A percentile compares a stretch with the other conserved stretches of the same genome.
Evolutionary conservation across 306 rosid genomes (phyloP).

Genomic region (Begonia loranthoides): DNA sequence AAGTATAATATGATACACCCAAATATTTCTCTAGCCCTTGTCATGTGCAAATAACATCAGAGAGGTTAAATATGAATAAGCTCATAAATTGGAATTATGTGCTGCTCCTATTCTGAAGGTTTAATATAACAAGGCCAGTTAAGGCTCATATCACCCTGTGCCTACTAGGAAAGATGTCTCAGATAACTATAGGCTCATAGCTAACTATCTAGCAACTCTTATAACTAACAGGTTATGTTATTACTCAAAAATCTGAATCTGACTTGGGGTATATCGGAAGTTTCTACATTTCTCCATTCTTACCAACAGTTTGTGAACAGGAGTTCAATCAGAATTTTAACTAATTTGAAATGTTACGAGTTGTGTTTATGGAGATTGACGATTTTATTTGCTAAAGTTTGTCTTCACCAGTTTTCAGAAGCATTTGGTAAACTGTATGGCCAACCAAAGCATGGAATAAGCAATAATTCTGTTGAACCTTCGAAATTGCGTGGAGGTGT

Average conservation of each 20-base stretch:
- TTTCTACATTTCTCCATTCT: too few relatives aligned
- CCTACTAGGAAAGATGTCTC: too few relatives aligned
- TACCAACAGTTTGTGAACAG: too few relatives aligned
- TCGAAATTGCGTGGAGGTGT: slow-evolving; percentile 53
- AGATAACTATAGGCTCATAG: too few relatives aligned
- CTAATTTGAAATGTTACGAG: background rate
- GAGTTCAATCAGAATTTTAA: too few relatives aligned
- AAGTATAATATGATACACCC: background rate
- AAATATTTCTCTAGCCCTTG: background rate
- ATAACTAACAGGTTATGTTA: too few relatives aligned
- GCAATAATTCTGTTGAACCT: slow-evolving; percentile 52
- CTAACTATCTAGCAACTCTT: too few relatives aligned
- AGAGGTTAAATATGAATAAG: background rate
- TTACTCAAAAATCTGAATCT: too few relatives aligned
- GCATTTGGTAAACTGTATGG: slow-evolving; percentile 89
- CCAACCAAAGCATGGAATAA: slow-evolving; percentile 49
- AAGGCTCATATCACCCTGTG: too few relatives aligned
- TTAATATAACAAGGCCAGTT: too few relatives aligned
- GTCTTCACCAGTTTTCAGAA: slow-evolving; percentile 53
- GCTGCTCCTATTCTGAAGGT: background rate
- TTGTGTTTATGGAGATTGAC: background rate
- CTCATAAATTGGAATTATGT: background rate
- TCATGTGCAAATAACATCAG: background rate
- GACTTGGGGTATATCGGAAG: too few relatives aligned
- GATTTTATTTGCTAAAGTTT: slow-evolving; percentile 5